Percentiles rank a stretch among this genome's conserved stretches.
phyloP scores from a whole-genome alignment of 148 eudicot species.

The Chenopodium quinoa region DNA sequence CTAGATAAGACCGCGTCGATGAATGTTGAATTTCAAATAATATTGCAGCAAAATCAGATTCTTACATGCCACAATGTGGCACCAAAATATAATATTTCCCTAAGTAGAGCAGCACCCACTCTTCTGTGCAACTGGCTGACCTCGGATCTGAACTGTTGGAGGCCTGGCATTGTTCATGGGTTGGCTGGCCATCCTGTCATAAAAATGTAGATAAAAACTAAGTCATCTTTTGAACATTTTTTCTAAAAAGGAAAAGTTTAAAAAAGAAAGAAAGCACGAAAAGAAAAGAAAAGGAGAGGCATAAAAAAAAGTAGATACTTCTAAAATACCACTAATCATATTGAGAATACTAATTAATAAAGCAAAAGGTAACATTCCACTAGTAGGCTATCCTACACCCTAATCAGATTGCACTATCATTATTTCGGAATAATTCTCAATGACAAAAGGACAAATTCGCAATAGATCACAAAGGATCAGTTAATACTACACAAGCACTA shows the following conservation, averaged over 20 bases:
- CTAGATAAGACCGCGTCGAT: constrained; percentile 24
- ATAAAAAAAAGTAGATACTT: neutral
- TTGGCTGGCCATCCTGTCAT: constrained; percentile 56
- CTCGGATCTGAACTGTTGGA: constrained; percentile 66
- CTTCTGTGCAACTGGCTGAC: constrained; percentile 61
- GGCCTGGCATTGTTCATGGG: constrained; percentile 56
- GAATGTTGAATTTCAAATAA: constrained; percentile 21
- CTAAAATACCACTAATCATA: neutral
- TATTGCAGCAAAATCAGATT: constrained; percentile 23
- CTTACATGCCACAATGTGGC: constrained; percentile 33
- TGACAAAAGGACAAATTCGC: neutral
- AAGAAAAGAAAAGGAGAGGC: no score
- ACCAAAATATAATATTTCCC: constrained; percentile 14
- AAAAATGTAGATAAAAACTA: neutral
- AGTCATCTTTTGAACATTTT: neutral
- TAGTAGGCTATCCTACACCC: neutral
- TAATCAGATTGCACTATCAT: neutral
- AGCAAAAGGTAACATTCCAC: neutral
- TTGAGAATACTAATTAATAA: neutral
- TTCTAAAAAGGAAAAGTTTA: no score
- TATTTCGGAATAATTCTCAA: neutral
- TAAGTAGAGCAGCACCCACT: constrained; percentile 69
- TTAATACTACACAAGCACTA: neutral
- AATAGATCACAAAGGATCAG: neutral
- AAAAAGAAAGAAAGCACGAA: neutral